Evolutionary conservation across 2,329 filamentous ascomycete genomes (phyloP).

Genomic region (Sclerotiophoma versabilis): DNA sequence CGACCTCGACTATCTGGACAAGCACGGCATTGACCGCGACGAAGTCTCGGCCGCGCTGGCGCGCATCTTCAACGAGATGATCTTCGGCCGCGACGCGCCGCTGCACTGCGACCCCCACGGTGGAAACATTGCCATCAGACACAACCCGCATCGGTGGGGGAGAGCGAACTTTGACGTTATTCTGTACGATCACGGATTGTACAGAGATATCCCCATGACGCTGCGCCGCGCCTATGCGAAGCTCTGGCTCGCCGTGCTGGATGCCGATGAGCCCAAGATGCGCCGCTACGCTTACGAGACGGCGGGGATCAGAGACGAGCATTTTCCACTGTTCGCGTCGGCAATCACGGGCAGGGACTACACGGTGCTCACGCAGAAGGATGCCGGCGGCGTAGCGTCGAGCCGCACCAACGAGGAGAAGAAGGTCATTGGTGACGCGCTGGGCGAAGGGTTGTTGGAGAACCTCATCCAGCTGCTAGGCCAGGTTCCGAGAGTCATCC

Average conservation of each 20-base stretch:
- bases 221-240: constrained; percentile 90
- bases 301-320: constrained; percentile 84
- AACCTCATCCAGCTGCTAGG: constrained; percentile 88
- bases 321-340: constrained; percentile 93
- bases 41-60: constrained; percentile 92
- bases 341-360: constrained; percentile 96
- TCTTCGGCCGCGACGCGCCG: constrained; percentile 87
- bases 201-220: constrained; percentile 83
- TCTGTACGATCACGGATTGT: constrained; percentile 95
- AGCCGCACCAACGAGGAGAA: constrained; percentile 78
- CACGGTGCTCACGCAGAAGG: constrained; percentile 69
- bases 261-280: constrained; percentile 86
- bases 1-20: constrained; percentile 85
- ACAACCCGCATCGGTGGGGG: constrained; percentile 67
- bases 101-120: constrained; percentile 97
- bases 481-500: constrained; percentile 87
- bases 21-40: constrained; percentile 87
- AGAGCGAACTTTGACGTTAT: constrained; percentile 89
- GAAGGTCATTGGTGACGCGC: constrained; percentile 80
- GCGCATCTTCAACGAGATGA: constrained; percentile 99
- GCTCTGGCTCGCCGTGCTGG: constrained; percentile 95
- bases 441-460: constrained; percentile 87
- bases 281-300: constrained; percentile 87
- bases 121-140: constrained; percentile 91
- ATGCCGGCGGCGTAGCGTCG: constrained; percentile 51